Conservation (phyloP, 495 filamentous ascomycete genomes). For the Hyphodiscus hymeniophilus region DNA sequence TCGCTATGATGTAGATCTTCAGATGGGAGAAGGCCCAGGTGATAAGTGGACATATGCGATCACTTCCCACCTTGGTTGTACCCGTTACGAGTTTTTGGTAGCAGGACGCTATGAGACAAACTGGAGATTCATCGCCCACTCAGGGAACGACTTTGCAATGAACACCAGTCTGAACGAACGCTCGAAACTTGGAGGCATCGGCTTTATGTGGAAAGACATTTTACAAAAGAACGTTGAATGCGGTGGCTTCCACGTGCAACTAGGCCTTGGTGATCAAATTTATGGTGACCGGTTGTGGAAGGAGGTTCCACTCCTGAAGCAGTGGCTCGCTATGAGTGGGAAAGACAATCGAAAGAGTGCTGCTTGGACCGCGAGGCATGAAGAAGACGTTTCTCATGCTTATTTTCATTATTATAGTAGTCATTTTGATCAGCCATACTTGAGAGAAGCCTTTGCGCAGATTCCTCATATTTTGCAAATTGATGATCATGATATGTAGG, state of each 20-base stretch:
- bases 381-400: slow-evolving; percentile 89
- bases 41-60: slow-evolving; percentile 98
- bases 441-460: slow-evolving; percentile 93
- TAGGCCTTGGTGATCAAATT: slow-evolving; percentile 89
- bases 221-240: slow-evolving; percentile 95
- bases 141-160: slow-evolving; percentile 88
- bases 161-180: slow-evolving; percentile 81
- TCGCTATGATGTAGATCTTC: slow-evolving; percentile 86
- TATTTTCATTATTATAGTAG: slow-evolving; percentile 99
- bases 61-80: slow-evolving; percentile 92
- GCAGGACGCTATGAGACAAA: slow-evolving; percentile 81
- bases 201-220: slow-evolving; percentile 98
- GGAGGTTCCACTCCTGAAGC: slow-evolving; percentile 82
- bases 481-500: slow-evolving; percentile 97
- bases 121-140: slow-evolving; percentile 96
- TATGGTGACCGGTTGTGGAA: slow-evolving; percentile 96
- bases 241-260: slow-evolving; percentile 88
- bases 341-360: slow-evolving; percentile 88
- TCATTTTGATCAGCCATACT: slow-evolving; percentile 90
- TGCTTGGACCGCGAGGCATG: slow-evolving; percentile 83
- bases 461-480: slow-evolving; percentile 90
- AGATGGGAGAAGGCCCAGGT: slow-evolving; percentile 74
- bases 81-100: slow-evolving; percentile 95
- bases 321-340: slow-evolving; percentile 86
- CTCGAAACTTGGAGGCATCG: slow-evolving; percentile 72